These are phyloP conservation scores for Penicillium verrucosum DNA, from an alignment of 2,329 filamentous ascomycete species.

Conservation along the genomic window DNA sequence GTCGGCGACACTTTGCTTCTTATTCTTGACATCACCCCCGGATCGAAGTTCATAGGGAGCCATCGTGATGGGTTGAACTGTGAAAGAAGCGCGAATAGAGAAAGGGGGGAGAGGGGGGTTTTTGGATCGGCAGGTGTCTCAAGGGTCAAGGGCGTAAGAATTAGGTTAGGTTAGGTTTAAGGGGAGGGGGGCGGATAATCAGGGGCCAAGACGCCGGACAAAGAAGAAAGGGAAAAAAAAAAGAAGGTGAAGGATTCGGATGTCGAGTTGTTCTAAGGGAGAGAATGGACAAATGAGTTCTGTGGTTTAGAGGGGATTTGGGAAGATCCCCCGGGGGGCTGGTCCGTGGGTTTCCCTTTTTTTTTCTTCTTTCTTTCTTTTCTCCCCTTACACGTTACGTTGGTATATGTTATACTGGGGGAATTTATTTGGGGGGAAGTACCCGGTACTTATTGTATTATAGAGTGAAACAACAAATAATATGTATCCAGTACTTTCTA, in stretches of 20 bases:
- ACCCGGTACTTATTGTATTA: constrained; percentile 5
- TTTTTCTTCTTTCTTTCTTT: not conserved
- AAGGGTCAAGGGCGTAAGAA: constrained; percentile 10
- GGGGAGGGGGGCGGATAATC: constrained; percentile 1
- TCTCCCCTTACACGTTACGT: not conserved
- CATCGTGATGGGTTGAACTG: constrained; percentile 43
- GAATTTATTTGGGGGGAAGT: not conserved
- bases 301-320: constrained; percentile 1
- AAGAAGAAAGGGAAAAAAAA: not conserved
- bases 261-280: not conserved
- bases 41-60: constrained; percentile 64
- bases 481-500: not conserved
- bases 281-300: constrained; percentile 9
- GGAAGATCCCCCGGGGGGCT: not conserved
- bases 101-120: constrained; percentile 16
- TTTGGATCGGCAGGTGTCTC: constrained; percentile 10
- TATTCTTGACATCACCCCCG: constrained; percentile 70
- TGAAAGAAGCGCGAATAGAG: constrained; percentile 12
- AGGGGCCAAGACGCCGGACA: constrained; percentile 6
- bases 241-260: constrained; percentile 3
- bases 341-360: constrained; percentile 9
- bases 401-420: constrained; percentile 1
- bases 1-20: constrained; percentile 99
- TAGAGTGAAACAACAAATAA: not conserved
- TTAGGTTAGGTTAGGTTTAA: not conserved